Base-by-base conservation (phyloP, 1,139 yeast genomes). In the Debaryomyces nepalensis region DNA sequence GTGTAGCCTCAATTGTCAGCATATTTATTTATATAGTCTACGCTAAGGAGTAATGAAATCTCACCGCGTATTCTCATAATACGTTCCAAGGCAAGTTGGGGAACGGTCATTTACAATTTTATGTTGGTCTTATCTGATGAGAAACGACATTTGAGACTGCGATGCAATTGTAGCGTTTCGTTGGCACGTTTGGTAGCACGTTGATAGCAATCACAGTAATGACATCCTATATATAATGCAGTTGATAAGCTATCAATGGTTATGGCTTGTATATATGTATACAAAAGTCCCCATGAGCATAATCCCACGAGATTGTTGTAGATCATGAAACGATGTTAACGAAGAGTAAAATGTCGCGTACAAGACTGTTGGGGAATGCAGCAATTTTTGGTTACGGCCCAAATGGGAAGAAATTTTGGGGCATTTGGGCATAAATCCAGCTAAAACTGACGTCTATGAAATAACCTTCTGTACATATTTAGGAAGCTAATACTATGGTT, bases 361-460 rank as follows among this genome's bases (percentile, higher is more conserved):
- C 18, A 29, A 19, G 20, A 29, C 32, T 29, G 32, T 29, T 29
- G 32, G 32, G 32, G 18, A 29, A 29, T 29, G 32, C 32, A 29
- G 32, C 32, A 29, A 29, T 29, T 29, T 29, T 29, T 29, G 31
- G 31, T 16, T 6, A 15, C 12, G n/a, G n/a, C 32, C 32, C 9
- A 16, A 29, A 26, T 22, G n/a, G 24, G 24, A 22, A 22, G 12
- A 12, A n/a, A 15, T 9, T 8, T 29, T 29, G 20, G n/a, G 11
- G 20, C 19, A 15, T 5, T 29, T 26, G 10, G 32, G n/a, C n/a
- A n/a, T n/a, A n/a, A n/a, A n/a, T n/a, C n/a, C n/a, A n/a, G n/a
- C n/a, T n/a, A n/a, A n/a, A n/a, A n/a, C n/a, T n/a, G n/a, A n/a
- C n/a, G n/a, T n/a, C n/a, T n/a, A n/a, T n/a, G n/a, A n/a, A n/a